These are phyloP conservation scores for Hemisphaericaspora xylanilytica DNA, from an alignment of 1,139 yeast genomes.

Conservation along the genomic window DNA sequence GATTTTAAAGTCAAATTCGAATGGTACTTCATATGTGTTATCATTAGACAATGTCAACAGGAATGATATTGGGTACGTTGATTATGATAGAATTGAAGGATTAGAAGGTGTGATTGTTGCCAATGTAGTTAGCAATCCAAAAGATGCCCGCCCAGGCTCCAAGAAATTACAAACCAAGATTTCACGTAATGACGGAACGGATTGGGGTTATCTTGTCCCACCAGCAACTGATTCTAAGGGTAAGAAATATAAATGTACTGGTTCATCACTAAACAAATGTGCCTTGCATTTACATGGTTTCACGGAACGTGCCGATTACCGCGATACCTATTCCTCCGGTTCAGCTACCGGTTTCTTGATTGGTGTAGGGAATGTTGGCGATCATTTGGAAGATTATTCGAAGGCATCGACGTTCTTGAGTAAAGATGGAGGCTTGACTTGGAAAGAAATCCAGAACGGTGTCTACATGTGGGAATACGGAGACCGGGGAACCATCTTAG, in stretches of 20 bases:
- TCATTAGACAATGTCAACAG: constrained; percentile 77
- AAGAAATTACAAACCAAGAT: constrained; percentile 70
- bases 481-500: constrained; percentile 86
- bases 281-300: constrained; percentile 87
- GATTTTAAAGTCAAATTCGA: constrained; percentile 87
- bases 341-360: constrained; percentile 86
- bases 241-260: constrained; percentile 52
- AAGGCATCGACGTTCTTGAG: constrained; percentile 73
- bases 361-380: constrained; percentile 91
- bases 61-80: constrained; percentile 72
- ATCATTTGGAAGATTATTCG: constrained; percentile 42
- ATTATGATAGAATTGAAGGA: constrained; percentile 80
- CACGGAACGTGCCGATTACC: constrained; percentile 78
- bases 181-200: constrained; percentile 90
- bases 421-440: constrained; percentile 83
- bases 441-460: constrained; percentile 78
- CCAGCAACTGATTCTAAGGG: constrained; percentile 67
- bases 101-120: constrained; percentile 84
- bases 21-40: constrained; percentile 87
- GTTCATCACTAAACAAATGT: constrained; percentile 55
- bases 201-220: constrained; percentile 72
- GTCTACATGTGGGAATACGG: constrained; percentile 93
- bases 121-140: constrained; percentile 58
- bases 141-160: constrained; percentile 7
- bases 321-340: constrained; percentile 85